Percentiles rank a stretch among this genome's conserved stretches.
Evolutionary conservation across 2,329 filamentous ascomycete genomes (phyloP).

Genomic region (Clarireedia paspali): DNA sequence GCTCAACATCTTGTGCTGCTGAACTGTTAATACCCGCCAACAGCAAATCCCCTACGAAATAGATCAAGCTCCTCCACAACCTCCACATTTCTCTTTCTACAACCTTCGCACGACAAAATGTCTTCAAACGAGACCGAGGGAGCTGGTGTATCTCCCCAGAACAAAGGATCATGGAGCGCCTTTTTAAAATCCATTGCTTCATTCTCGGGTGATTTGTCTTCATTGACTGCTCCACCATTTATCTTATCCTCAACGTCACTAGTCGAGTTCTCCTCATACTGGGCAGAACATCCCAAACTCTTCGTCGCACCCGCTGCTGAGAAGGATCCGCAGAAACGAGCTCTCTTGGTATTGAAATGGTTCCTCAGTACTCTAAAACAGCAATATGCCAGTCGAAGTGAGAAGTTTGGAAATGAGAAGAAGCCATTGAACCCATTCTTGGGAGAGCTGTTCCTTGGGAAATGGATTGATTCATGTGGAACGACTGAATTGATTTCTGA

Average conservation of each 20-base stretch:
- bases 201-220: constrained; percentile 76
- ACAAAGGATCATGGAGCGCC: constrained; percentile 27
- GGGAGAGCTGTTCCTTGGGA: constrained; percentile 87
- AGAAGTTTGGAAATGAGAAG: constrained; percentile 84
- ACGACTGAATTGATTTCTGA: constrained; percentile 84
- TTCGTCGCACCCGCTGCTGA: constrained; percentile 79
- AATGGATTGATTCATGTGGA: constrained; percentile 77
- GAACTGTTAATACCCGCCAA: too few species aligned
- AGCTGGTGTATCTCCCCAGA: constrained; percentile 25
- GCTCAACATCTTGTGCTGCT: too few species aligned
- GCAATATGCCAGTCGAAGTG: constrained; percentile 68
- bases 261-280: constrained; percentile 76
- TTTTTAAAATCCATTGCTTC: constrained; percentile 59
- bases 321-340: constrained; percentile 70
- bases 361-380: constrained; percentile 90
- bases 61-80: background rate
- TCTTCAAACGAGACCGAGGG: constrained; percentile 27
- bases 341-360: constrained; percentile 88
- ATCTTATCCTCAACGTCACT: constrained; percentile 73
- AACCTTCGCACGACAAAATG: constrained; percentile 13
- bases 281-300: constrained; percentile 69
- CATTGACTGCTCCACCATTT: constrained; percentile 73
- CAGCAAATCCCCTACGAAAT: too few species aligned
- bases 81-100: background rate
- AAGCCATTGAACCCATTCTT: constrained; percentile 96